Evolutionary conservation across 169 alveolate species (phyloP).

Genomic region (Plasmodium reichenowi): DNA sequence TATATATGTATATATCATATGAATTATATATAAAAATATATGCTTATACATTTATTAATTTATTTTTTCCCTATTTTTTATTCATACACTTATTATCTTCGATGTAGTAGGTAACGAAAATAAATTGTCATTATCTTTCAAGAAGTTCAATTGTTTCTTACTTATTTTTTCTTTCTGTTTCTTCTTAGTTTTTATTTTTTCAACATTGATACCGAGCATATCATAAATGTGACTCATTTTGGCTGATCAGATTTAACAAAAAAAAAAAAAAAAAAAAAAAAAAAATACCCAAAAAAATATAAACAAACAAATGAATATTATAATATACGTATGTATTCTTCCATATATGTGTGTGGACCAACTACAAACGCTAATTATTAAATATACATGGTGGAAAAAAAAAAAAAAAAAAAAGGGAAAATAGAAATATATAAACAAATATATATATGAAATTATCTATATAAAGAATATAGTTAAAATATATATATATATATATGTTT

Average conservation of each 20-base stretch:
- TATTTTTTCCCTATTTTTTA: background rate
- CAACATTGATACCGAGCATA: constrained; percentile 74
- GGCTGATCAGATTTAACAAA: background rate
- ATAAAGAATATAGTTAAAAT: no score
- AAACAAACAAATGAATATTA: background rate
- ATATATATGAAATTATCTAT: no score
- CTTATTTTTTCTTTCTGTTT: constrained; percentile 73
- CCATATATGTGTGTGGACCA: no score
- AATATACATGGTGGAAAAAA: background rate
- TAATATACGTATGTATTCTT: background rate
- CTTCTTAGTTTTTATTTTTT: constrained; percentile 61
- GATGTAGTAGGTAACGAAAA: constrained; percentile 74
- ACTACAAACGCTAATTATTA: no score
- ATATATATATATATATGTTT: no score
- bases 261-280: constrained; percentile 14
- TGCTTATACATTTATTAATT: no score
- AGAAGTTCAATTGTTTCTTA: constrained; percentile 45
- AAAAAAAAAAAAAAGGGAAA: background rate
- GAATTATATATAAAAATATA: background rate
- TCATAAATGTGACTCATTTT: constrained; percentile 76
- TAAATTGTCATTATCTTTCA: constrained; percentile 58
- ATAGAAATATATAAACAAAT: no score
- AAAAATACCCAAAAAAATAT: background rate
- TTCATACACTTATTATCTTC: constrained; percentile 51
- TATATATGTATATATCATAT: background rate